A percentile compares a stretch with the other conserved stretches of the same genome.
Conservation (phyloP, 306 rosid genomes). For the Glycine latifolia region DNA sequence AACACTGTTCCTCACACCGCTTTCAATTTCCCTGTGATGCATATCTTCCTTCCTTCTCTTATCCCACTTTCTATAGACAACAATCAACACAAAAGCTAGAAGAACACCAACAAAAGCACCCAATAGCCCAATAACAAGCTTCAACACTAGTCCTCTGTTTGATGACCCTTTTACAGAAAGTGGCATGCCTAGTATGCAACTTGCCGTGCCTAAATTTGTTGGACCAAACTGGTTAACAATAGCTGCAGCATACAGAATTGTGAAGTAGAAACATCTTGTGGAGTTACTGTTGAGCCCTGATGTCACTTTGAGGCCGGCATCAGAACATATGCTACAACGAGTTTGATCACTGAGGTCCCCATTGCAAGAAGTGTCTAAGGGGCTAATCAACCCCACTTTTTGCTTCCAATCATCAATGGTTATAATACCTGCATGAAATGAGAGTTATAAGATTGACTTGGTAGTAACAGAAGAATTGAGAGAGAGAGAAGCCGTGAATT, state of each 20-base stretch:
- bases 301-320: conserved; percentile 66
- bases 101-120: conserved; percentile 63
- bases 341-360: conserved; percentile 59
- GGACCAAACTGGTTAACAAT: conserved; percentile 76
- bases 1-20: conserved; percentile 60
- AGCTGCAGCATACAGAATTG: conserved; percentile 69
- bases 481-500: too few relatives aligned
- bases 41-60: conserved; percentile 51
- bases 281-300: conserved; percentile 43
- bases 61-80: conserved; percentile 57
- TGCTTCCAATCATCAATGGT: conserved; percentile 59
- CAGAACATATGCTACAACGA: conserved; percentile 63
- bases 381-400: conserved; percentile 50
- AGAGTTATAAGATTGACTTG: too few relatives aligned
- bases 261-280: conserved; percentile 65
- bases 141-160: conserved; percentile 40
- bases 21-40: conserved; percentile 59
- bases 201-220: conserved; percentile 56
- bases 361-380: conserved; percentile 58
- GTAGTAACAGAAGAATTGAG: too few relatives aligned
- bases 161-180: conserved; percentile 37
- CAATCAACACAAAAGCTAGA: conserved; percentile 48
- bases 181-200: conserved; percentile 71
- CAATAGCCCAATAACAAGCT: conserved; percentile 59
- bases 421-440: too few relatives aligned